These are phyloP conservation scores for Fonsecaea pedrosoi DNA, from an alignment of 2,329 filamentous ascomycete genomes.

Conservation along the genomic window DNA sequence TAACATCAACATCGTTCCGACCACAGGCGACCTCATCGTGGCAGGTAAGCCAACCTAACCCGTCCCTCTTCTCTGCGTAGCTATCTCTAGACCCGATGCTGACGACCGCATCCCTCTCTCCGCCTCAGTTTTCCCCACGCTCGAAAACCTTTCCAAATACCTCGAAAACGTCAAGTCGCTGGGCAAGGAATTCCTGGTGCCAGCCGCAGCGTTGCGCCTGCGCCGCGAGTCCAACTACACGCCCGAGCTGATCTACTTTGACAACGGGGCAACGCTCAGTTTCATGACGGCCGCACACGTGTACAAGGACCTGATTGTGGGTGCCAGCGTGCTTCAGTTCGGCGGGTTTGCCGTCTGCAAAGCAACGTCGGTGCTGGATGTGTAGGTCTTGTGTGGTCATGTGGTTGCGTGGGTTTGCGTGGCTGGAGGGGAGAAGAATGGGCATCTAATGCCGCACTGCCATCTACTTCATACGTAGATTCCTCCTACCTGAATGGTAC, in stretches of 20 bases:
- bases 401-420: conserved; percentile 7
- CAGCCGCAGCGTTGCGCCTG: conserved; percentile 29
- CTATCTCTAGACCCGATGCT: too few species aligned
- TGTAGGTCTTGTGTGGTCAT: not conserved
- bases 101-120: not conserved
- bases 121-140: conserved; percentile 31
- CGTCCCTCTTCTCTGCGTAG: too few species aligned
- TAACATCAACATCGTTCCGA: conserved; percentile 35
- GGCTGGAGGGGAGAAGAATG: not conserved
- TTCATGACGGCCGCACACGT: conserved; percentile 33
- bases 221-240: conserved; percentile 24
- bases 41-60: conserved; percentile 20
- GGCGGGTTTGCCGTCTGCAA: conserved; percentile 31
- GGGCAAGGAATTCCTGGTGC: conserved; percentile 33
- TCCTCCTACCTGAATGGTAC: too few species aligned
- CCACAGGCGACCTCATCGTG: conserved; percentile 33
- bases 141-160: conserved; percentile 29
- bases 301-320: conserved; percentile 25
- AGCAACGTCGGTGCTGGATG: conserved; percentile 7
- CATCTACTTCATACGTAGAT: too few species aligned
- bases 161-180: conserved; percentile 26
- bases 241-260: conserved; percentile 30
- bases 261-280: conserved; percentile 31
- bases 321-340: conserved; percentile 26
- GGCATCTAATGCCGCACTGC: too few species aligned